Base-by-base conservation (phyloP, 495 filamentous ascomycete genomes). In the Halenospora varia region DNA sequence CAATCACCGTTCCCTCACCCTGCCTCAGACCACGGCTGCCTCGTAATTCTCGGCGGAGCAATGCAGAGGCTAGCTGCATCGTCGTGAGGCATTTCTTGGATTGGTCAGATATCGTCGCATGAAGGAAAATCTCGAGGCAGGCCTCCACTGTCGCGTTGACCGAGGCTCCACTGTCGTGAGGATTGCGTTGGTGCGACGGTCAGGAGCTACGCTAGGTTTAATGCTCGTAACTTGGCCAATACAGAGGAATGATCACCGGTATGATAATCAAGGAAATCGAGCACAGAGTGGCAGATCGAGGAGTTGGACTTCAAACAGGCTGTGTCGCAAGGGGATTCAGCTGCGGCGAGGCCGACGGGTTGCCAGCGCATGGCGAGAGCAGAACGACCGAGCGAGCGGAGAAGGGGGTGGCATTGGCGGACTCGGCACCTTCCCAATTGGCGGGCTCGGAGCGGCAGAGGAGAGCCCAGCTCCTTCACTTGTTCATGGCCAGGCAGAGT, bases 41-140 rank as follows among this genome's bases (percentile, higher is more conserved):
- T 39, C 25, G 55, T 41, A 57, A 57, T 57, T 40, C 55, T 51
- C 25, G 46, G 55, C 55, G 22, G 45, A 40, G 45, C 46, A 57
- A 50, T 8, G 45, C 23, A 51, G 45, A 57, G 23, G 24, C 25
- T 25, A 57, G 47, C 55, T 42, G 26, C 25, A 40, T 53, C 35
- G 53, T 48, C 39, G 54, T 62, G 49, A 56, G 59, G 53, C 39
- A 62, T 62, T 57, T 23, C 54, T 57, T 53, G 52, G 40, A 61
- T 62, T 62, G 59, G 48, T 53, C 54, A 62, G 52, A 35, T 53
- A 35, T 56, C 53, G 53, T 53, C 53, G 59, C 49, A 47, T 62
- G 48, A 62, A 57, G 25, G 46, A 47, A 57, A 47, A 53, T n/a
- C 53, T 18, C 53, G 56, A 48, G 35, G 54, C 54, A 62, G 18